These are phyloP conservation scores for Phytopythium helicoides DNA, from an alignment of 352 stramenopile species.

Conservation along the genomic window DNA sequence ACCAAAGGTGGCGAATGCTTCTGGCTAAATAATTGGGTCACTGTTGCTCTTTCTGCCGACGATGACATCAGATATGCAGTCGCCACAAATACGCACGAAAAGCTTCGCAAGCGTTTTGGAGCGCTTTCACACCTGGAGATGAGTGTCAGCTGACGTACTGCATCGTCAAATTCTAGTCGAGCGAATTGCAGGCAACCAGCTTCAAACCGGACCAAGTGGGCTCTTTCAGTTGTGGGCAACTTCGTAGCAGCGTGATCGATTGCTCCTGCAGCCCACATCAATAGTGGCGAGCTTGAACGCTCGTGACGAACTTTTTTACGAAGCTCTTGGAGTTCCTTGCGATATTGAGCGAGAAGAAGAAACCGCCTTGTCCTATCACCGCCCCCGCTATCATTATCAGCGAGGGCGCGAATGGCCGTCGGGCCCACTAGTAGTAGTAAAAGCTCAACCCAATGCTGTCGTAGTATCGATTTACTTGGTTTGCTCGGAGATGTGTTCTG, in stretches of 20 bases:
- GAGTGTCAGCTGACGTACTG: constrained; percentile 26
- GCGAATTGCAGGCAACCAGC: constrained; percentile 27
- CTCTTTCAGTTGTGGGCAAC: constrained; percentile 13
- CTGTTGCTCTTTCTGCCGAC: too few species aligned
- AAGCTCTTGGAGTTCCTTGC: background rate
- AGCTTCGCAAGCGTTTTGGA: constrained; percentile 30
- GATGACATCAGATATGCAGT: constrained; percentile 21
- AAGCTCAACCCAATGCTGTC: background rate
- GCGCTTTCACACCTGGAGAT: constrained; percentile 37
- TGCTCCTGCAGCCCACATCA: constrained; percentile 3
- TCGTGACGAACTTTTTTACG: background rate
- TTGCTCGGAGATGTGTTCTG: too few species aligned
- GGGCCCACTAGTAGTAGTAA: constrained; percentile 1
- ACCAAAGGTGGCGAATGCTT: too few species aligned
- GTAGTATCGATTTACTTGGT: too few species aligned
- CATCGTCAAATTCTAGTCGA: constrained; percentile 19
- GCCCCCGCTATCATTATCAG: background rate
- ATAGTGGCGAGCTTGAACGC: background rate
- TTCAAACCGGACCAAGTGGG: constrained; percentile 38
- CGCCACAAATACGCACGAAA: constrained; percentile 40
- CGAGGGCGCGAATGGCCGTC: background rate
- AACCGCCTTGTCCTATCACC: background rate
- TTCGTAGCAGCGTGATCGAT: background rate
- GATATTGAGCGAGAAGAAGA: background rate
- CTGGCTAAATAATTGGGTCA: too few species aligned